phyloP scores from a whole-genome alignment of 306 rosid species.

The Prunus dulcis region DNA sequence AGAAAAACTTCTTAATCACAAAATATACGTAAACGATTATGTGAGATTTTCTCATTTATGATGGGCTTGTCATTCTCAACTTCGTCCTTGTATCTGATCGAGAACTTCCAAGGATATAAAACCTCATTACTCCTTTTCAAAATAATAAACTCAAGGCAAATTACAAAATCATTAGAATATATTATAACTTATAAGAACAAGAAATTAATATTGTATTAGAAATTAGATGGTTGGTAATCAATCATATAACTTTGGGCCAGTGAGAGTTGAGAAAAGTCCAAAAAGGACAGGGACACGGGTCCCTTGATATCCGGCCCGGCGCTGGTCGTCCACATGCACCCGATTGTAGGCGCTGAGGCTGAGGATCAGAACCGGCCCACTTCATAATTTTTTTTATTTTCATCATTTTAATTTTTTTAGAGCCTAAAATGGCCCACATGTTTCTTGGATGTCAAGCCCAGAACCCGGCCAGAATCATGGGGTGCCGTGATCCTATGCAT shows the following conservation, averaged over 20 bases:
- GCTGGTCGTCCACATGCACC: conserved; percentile 30
- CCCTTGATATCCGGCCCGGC: conserved; percentile 12
- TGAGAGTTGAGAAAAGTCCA: neutral
- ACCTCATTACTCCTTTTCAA: neutral
- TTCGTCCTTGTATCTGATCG: neutral
- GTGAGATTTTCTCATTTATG: neutral
- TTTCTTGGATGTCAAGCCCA: conserved; percentile 13
- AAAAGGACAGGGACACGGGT: neutral
- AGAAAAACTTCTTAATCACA: neutral
- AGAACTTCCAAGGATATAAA: neutral
- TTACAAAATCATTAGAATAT: too few species aligned
- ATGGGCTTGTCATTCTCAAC: neutral
- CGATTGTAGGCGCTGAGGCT: conserved; percentile 15
- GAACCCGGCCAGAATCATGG: conserved; percentile 8
- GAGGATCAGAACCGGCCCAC: conserved; percentile 31
- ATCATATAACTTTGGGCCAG: neutral
- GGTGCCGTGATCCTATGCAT: neutral
- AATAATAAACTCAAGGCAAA: too few species aligned
- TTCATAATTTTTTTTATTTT: neutral
- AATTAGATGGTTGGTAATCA: neutral
- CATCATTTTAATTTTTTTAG: neutral
- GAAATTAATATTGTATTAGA: neutral
- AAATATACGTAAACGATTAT: neutral
- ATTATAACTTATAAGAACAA: too few species aligned
- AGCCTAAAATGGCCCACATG: conserved; percentile 23